Base-by-base conservation (phyloP, 2,329 filamentous ascomycete species). In the Exophiala bonariae region DNA sequence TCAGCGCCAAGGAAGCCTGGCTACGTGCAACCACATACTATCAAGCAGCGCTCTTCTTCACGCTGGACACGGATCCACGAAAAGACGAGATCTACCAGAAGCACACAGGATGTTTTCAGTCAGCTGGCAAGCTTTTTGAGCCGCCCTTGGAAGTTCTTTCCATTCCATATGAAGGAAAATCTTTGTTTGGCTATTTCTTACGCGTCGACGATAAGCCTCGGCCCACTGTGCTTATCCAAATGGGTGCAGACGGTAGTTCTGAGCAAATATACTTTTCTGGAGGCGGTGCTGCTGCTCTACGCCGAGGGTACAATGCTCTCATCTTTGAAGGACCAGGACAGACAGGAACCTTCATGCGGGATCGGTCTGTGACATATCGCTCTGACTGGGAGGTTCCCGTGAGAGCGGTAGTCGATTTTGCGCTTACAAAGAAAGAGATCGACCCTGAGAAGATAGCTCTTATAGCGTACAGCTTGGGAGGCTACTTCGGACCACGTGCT, bases 241-340 rank as follows among this genome's bases (percentile, higher is more conserved):
- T 55, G 28, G 57, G 57, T 32, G 63, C 64, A 6, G 65, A 57
- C 41, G 65, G 66, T 30, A 61, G 53, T 22, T 57, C 59, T n/a
- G 52, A 58, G 45, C 60, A 65, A 41, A 63, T 66, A 31, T 54
- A 54, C 7, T 61, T 52, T 32, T 62, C 62, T 49, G 49, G 50
- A 2, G 52, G 58, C 33, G 59, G 54, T 11, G 55, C 60, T 13
- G 52, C 61, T 3, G 63, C 59, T 2, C 38, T 66, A 11, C 56
- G 54, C 18, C 55, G 64, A 19, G 64, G 63, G 13, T 66, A 59
- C 46, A 64, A 63, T 44, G 55, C 60, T 34, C 50, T 66, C 19
- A 55, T 59, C 9, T 67, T 63, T 46, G 63, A 67, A 50, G 64
- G 64, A 1, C 63, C 63, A 1, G 65, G 65, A 7, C 65, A 67